Percentiles rank a stretch among this genome's conserved stretches.
These are phyloP conservation scores for Leishmania major DNA, from an alignment of 208 protist species.

Conservation along the genomic window DNA sequence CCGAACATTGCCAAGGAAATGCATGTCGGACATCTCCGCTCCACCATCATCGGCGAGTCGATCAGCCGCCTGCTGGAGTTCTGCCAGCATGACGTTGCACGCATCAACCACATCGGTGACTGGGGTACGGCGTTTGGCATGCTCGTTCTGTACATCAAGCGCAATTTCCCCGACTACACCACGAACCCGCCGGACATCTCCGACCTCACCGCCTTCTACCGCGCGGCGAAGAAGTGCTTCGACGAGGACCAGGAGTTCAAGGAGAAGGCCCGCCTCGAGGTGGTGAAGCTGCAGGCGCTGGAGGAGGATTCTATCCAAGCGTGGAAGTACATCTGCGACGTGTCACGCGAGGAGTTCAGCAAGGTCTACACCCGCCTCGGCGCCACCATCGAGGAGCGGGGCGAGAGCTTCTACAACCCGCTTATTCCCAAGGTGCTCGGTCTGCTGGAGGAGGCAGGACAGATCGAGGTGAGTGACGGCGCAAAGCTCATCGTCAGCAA, in stretches of 20 bases:
- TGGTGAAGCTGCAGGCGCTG: slow-evolving; percentile 91
- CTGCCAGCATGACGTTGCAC: slow-evolving; percentile 91
- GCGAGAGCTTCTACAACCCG: slow-evolving; percentile 97
- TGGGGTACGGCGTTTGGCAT: slow-evolving; percentile 99
- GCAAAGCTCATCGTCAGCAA: slow-evolving; percentile 87
- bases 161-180: slow-evolving; percentile 91
- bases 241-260: slow-evolving; percentile 95
- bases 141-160: slow-evolving; percentile 97
- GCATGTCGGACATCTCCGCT: slow-evolving; percentile 98
- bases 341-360: slow-evolving; percentile 94
- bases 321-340: slow-evolving; percentile 94
- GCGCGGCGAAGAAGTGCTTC: slow-evolving; percentile 94
- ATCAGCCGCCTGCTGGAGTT: slow-evolving; percentile 95
- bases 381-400: slow-evolving; percentile 86
- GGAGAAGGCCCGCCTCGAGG: slow-evolving; percentile 84
- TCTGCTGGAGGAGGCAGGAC: slow-evolving; percentile 77
- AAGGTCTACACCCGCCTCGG: slow-evolving; percentile 93
- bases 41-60: slow-evolving; percentile 98
- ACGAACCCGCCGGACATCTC: slow-evolving; percentile 89
- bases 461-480: slow-evolving; percentile 84
- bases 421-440: slow-evolving; percentile 88
- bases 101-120: slow-evolving; percentile 99
- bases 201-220: slow-evolving; percentile 96
- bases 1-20: slow-evolving; percentile 99
- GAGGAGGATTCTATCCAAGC: slow-evolving; percentile 81